Percentiles rank a stretch among this genome's conserved stretches.
These are phyloP conservation scores for Friedmanniomyces simplex DNA, from an alignment of 495 filamentous ascomycete genomes.

Conservation along the genomic window DNA sequence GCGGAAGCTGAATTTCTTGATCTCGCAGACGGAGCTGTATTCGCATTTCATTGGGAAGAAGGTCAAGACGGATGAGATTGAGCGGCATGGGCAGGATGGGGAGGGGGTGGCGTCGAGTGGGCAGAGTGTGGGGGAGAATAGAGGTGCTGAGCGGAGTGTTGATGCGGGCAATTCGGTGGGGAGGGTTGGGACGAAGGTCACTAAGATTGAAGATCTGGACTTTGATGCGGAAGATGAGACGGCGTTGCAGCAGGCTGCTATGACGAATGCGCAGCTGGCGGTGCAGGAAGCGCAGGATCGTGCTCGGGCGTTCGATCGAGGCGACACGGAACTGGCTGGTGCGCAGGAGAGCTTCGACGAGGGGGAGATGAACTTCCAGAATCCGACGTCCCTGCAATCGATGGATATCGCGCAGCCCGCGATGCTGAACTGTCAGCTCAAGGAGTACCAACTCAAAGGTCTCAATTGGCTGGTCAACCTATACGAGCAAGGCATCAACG, in stretches of 20 bases:
- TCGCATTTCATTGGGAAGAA: slow-evolving; percentile 99
- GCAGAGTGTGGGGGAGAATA: slow-evolving; percentile 38
- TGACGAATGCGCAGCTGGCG: slow-evolving; percentile 92
- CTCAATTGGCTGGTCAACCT: slow-evolving; percentile 98
- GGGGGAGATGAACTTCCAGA: slow-evolving; percentile 99
- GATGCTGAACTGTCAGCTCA: slow-evolving; percentile 85
- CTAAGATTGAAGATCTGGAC: slow-evolving; percentile 85
- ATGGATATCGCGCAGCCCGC: slow-evolving; percentile 91
- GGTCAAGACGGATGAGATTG: slow-evolving; percentile 90
- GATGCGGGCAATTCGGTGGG: slow-evolving; percentile 50
- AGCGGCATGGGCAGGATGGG: slow-evolving; percentile 71
- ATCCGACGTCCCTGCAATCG: slow-evolving; percentile 85
- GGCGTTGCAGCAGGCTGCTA: slow-evolving; percentile 66
- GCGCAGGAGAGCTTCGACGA: slow-evolving; percentile 49
- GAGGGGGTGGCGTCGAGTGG: slow-evolving; percentile 44
- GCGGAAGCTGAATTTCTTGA: slow-evolving; percentile 98
- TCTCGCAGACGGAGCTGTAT: slow-evolving; percentile 97
- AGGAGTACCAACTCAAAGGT: slow-evolving; percentile 97
- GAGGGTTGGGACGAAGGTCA: slow-evolving; percentile 57
- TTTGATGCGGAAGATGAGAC: slow-evolving; percentile 94
- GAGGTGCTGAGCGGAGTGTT: slow-evolving; percentile 39
- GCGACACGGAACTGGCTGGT: slow-evolving; percentile 35
- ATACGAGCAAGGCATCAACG: slow-evolving; percentile 99
- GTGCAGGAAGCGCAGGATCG: slow-evolving; percentile 91
- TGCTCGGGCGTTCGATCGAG: slow-evolving; percentile 76